Evolutionary conservation across 805 yeast genomes (phyloP), one percentile per base, ranked within the genome.

Genomic region (Nakazawaea siamensis): DNA sequence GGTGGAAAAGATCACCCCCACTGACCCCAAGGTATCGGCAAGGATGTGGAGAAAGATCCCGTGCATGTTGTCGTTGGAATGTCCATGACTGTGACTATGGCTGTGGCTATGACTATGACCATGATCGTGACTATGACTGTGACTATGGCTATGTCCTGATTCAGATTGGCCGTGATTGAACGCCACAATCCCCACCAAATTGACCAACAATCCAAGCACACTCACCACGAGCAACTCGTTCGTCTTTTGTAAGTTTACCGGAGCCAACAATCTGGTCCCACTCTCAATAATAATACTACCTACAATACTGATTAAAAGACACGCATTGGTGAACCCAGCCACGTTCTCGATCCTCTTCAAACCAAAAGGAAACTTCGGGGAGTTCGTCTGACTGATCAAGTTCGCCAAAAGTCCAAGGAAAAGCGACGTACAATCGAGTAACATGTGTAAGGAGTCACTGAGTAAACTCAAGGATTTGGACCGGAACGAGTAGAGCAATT

Each of bases 11-110:
- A 92, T 88, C 13, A 94, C 99, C 5, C 97, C 97, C 0, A 88
- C 94, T 0, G 97, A 90, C 0, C 99, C 99, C 27, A 92, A 62
- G 0, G 97, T 88, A 49, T 92, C 99, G 0, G 99, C 99, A 29
- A 92, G 53, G 20, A 92, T 83, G 48, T 92, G 99, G 29, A 92
- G 62, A 49, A 92, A 92, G 4, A 92, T 85, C 11, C 99, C 99
- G 39, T 80, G 77, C 94, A 90, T 83, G 54, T 90, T 90, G 45
- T 73, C 77, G 42, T 66, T 68, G 54, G 63, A 51, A 11, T 40
- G 29, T 14, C 31, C 39, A 31, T 48, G 47, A n/a, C 32, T 20
- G 31, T 50, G 55, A 17, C 35, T 32, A 23, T 54, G 53, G 3
- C 41, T 40, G 36, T 57, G 62, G 2, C 44, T 37, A 34, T 63